These are phyloP conservation scores for Stropharia rugosoannulata DNA, from an alignment of 768 basidiomycete genomes.

Conservation along the genomic window DNA sequence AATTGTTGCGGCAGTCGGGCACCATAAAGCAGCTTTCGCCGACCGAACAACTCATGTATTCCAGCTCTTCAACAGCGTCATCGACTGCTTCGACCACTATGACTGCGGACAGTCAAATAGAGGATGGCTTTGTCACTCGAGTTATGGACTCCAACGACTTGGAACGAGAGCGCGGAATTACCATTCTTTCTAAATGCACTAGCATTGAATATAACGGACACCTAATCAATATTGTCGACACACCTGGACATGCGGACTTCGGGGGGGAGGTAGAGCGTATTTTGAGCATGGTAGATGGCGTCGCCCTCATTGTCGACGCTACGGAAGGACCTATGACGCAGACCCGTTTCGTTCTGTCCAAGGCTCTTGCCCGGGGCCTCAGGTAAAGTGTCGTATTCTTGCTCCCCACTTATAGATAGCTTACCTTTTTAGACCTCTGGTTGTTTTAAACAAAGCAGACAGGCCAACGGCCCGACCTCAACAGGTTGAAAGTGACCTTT, in stretches of 20 bases:
- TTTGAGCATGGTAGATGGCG: conserved; percentile 61
- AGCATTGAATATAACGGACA: conserved; percentile 48
- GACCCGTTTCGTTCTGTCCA: conserved; percentile 50
- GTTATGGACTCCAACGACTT: conserved; percentile 55
- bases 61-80: conserved; percentile 22
- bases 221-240: conserved; percentile 60
- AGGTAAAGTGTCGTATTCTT: conserved; percentile 27
- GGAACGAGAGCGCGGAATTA: conserved; percentile 60
- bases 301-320: conserved; percentile 58
- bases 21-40: conserved; percentile 40
- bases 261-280: conserved; percentile 63
- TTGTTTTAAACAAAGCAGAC: conserved; percentile 54
- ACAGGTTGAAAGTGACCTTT: conserved; percentile 50
- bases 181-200: conserved; percentile 60
- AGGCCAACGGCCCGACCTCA: conserved; percentile 39
- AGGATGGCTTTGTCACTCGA: conserved; percentile 40
- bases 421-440: conserved; percentile 34
- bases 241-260: conserved; percentile 63
- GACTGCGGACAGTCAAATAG: conserved; percentile 32
- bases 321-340: conserved; percentile 65
- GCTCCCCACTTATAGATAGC: not conserved
- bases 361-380: conserved; percentile 42
- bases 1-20: conserved; percentile 48
- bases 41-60: conserved; percentile 33
- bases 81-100: conserved; percentile 13